Evolutionary conservation across 495 filamentous ascomycete species (phyloP).

Genomic region (Parathielavia hyrcaniae): DNA sequence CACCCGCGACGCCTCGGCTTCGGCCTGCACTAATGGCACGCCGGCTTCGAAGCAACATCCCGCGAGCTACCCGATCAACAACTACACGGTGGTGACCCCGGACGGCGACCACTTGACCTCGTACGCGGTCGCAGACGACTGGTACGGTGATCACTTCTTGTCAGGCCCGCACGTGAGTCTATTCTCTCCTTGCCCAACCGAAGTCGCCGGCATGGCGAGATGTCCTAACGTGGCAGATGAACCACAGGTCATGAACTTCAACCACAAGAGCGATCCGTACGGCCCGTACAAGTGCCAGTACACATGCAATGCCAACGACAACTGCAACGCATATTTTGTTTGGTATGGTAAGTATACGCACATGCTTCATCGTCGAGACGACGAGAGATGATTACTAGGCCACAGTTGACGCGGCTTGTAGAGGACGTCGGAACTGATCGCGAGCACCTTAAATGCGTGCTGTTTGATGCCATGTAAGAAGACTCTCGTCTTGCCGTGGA

Average conservation of each 20-base stretch:
- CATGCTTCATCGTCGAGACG: not conserved
- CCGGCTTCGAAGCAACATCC: slow-evolving; percentile 17
- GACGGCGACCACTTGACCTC: slow-evolving; percentile 13
- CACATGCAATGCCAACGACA: slow-evolving; percentile 28
- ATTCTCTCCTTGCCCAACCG: not conserved
- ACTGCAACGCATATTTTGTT: slow-evolving; percentile 31
- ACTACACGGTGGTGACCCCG: slow-evolving; percentile 24
- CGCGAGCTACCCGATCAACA: slow-evolving; percentile 15
- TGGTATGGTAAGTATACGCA: slow-evolving; percentile 26
- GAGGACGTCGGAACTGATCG: slow-evolving; percentile 14
- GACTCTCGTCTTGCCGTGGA: not conserved
- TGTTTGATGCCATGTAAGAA: slow-evolving; percentile 35
- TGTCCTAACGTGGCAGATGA: not conserved
- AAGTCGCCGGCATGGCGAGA: not conserved
- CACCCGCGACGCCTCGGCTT: slow-evolving; percentile 8
- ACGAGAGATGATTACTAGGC: no score
- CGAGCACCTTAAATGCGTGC: slow-evolving; percentile 28
- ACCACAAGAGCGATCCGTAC: slow-evolving; percentile 20
- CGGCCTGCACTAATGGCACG: slow-evolving; percentile 21
- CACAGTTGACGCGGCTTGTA: slow-evolving; percentile 4
- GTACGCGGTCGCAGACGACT: slow-evolving; percentile 20
- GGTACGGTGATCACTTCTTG: slow-evolving; percentile 23
- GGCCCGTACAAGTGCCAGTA: slow-evolving; percentile 37
- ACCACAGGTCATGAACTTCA: slow-evolving; percentile 20
- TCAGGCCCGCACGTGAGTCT: slow-evolving; percentile 28